Percentiles rank a stretch among this genome's conserved stretches.
phyloP scores from a whole-genome alignment of 148 eudicot species.

The Dianthus caryophyllus region DNA sequence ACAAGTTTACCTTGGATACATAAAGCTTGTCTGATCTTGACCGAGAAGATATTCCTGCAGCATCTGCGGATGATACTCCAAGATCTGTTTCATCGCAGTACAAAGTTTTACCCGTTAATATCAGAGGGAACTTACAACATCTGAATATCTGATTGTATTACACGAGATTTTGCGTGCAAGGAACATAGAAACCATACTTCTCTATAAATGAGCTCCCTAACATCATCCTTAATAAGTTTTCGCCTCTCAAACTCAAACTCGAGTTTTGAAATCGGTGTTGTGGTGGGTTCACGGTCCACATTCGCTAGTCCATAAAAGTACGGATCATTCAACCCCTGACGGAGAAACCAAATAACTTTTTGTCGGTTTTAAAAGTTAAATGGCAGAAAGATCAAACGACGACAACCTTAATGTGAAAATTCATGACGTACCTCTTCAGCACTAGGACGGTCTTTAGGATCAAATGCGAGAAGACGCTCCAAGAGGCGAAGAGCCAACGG shows the following conservation, averaged over 20 bases:
- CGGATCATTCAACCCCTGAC: slow-evolving; percentile 80
- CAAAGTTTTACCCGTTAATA: slow-evolving; percentile 24
- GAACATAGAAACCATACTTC: slow-evolving; percentile 55
- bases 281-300: slow-evolving; percentile 64
- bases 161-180: neutral
- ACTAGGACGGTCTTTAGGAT: slow-evolving; percentile 79
- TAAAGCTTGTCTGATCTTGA: slow-evolving; percentile 66
- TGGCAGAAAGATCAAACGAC: too few relatives aligned
- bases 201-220: slow-evolving; percentile 77
- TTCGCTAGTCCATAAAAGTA: slow-evolving; percentile 72
- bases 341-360: too few relatives aligned
- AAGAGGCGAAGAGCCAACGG: slow-evolving; percentile 89
- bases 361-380: too few relatives aligned
- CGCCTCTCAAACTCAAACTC: slow-evolving; percentile 83
- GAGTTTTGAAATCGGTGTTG: slow-evolving; percentile 60
- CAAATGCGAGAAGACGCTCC: slow-evolving; percentile 92
- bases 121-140: neutral
- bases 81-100: too few relatives aligned
- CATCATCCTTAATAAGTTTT: slow-evolving; percentile 65
- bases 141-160: neutral
- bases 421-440: too few relatives aligned
- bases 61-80: slow-evolving; percentile 97
- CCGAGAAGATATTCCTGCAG: slow-evolving; percentile 80
- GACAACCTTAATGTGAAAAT: too few relatives aligned
- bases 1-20: slow-evolving; percentile 74